phyloP scores from a whole-genome alignment of 352 stramenopile species.

The Phytophthora cactorum region DNA sequence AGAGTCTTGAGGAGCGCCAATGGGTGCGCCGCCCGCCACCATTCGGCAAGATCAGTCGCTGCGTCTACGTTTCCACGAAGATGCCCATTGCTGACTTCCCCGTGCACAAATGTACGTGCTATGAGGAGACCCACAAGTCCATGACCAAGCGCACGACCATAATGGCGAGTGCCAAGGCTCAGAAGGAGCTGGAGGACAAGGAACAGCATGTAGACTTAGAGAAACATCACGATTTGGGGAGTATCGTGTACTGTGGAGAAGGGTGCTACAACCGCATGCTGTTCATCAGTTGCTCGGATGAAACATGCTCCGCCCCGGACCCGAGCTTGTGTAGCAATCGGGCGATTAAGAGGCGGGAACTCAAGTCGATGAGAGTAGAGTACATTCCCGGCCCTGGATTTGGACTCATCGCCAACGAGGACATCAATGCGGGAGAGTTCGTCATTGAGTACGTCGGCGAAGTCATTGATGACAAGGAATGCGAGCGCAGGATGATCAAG shows the following conservation, averaged over 20 bases:
- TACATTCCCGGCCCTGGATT: constrained; percentile 90
- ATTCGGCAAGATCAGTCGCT: constrained; percentile 75
- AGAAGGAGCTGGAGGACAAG: constrained; percentile 25
- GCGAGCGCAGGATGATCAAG: constrained; percentile 63
- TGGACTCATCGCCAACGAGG: constrained; percentile 85
- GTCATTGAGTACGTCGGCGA: constrained; percentile 96
- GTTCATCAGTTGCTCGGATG: constrained; percentile 80
- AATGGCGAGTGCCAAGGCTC: constrained; percentile 51
- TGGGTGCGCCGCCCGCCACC: constrained; percentile 55
- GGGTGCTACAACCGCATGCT: constrained; percentile 86
- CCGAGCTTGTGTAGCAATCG: constrained; percentile 75
- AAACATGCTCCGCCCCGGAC: constrained; percentile 80
- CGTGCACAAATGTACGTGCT: constrained; percentile 83
- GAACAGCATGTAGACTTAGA: constrained; percentile 18
- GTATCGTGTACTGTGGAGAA: constrained; percentile 60
- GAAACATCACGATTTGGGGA: constrained; percentile 15
- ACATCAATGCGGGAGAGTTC: constrained; percentile 83
- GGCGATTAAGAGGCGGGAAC: constrained; percentile 67
- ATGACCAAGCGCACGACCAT: constrained; percentile 62
- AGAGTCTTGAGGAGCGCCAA: constrained; percentile 53
- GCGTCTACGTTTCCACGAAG: constrained; percentile 73
- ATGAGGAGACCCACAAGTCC: constrained; percentile 50
- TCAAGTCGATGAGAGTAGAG: constrained; percentile 73
- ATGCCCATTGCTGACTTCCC: constrained; percentile 59
- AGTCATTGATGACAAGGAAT: constrained; percentile 92